Evolutionary conservation across 805 yeast genomes (phyloP).

Genomic region (Torulaspora gathmanii): DNA sequence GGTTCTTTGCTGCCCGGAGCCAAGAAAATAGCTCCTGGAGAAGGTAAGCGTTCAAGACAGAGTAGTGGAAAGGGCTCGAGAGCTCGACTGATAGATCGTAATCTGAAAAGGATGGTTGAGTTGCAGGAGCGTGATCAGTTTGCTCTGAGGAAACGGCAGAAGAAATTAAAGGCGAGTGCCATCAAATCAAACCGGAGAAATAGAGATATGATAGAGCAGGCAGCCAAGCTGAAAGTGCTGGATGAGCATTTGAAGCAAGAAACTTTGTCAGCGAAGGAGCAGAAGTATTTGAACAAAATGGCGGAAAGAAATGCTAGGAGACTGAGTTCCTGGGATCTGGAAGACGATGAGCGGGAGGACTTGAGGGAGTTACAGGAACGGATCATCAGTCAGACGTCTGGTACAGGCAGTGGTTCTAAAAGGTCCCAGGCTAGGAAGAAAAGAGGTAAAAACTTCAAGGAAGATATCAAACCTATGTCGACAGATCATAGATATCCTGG

Average conservation of each 20-base stretch:
- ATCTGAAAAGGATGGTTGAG: conserved; percentile 33
- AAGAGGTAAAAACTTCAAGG: conserved; percentile 31
- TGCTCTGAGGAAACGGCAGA: conserved; percentile 36
- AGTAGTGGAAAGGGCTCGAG: conserved; percentile 27
- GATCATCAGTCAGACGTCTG: conserved; percentile 42
- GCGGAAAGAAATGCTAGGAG: conserved; percentile 38
- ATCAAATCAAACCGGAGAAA: conserved; percentile 19
- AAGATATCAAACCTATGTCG: conserved; percentile 19
- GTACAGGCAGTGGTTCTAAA: conserved; percentile 33
- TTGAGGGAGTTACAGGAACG: conserved; percentile 40
- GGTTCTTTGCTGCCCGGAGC: conserved; percentile 39
- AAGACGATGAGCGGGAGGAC: conserved; percentile 39
- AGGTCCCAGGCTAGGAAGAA: conserved; percentile 33
- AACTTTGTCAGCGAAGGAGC: conserved; percentile 35
- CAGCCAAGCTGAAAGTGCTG: conserved; percentile 36
- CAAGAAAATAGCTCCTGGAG: conserved; percentile 13
- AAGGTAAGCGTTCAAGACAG: conserved; percentile 2
- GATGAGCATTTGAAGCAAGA: conserved; percentile 33
- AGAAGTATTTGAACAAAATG: conserved; percentile 34
- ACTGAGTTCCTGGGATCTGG: conserved; percentile 41
- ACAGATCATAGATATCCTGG: conserved; percentile 46
- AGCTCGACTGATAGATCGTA: conserved; percentile 39
- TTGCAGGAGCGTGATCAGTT: conserved; percentile 35
- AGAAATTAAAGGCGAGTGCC: conserved; percentile 29
- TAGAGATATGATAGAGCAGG: conserved; percentile 26